Percentiles rank a stretch among this genome's conserved stretches.
Conservation (phyloP, 768 basidiomycete species). For the Sutorius australiensis region DNA sequence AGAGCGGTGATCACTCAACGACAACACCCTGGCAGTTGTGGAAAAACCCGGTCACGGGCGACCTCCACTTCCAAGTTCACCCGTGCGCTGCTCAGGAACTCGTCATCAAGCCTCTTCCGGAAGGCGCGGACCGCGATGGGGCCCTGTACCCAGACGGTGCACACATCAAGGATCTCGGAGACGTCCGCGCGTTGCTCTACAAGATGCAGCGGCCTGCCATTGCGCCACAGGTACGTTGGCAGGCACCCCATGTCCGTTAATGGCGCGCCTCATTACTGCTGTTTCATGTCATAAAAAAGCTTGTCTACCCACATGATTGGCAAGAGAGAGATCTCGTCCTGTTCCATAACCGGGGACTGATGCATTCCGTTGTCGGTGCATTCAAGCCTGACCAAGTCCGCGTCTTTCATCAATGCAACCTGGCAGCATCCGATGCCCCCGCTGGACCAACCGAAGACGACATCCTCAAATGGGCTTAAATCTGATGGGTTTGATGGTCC, state of each 20-base stretch:
- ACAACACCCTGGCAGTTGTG: conserved; percentile 50
- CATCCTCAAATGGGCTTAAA: conserved; percentile 40
- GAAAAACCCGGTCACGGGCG: conserved; percentile 88
- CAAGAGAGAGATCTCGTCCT: conserved; percentile 58
- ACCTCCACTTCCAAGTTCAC: conserved; percentile 87
- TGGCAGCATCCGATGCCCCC: conserved; percentile 50
- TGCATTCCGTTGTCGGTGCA: conserved; percentile 68
- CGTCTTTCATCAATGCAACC: conserved; percentile 55
- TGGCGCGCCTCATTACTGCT: neutral
- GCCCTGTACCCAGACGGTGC: conserved; percentile 84
- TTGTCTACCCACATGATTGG: conserved; percentile 92
- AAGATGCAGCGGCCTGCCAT: conserved; percentile 88
- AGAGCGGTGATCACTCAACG: neutral
- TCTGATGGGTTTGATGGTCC: neutral
- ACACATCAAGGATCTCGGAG: conserved; percentile 65
- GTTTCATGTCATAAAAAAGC: conserved; percentile 20
- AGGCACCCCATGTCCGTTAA: neutral
- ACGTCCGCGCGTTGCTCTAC: conserved; percentile 74
- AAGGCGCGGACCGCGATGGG: conserved; percentile 49
- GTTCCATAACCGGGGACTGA: conserved; percentile 69
- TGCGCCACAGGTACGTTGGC: conserved; percentile 53
- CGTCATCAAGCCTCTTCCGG: conserved; percentile 68
- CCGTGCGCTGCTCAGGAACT: conserved; percentile 65
- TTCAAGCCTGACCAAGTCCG: conserved; percentile 47
- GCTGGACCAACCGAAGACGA: conserved; percentile 46